Base-by-base conservation (phyloP, 768 basidiomycete species). In the Ramaria rubella region DNA sequence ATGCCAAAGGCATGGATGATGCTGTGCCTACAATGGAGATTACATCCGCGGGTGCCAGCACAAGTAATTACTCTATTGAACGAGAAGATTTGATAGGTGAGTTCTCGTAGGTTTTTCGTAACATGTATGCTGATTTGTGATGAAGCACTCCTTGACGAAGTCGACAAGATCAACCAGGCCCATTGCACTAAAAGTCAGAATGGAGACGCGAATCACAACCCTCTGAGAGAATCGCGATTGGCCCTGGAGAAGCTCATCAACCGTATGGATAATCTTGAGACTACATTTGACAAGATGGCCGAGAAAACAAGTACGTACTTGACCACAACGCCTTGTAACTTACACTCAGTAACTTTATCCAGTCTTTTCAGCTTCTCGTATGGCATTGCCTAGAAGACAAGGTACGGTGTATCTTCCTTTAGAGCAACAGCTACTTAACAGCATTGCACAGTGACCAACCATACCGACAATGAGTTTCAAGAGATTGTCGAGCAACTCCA, bases 261-360 rank as follows among this genome's bases (percentile, higher is more conserved):
- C 30, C 86, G 83, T 68, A 89, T 96, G 83, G 90, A 95, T 58
- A 77, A 74, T 24, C 74, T 94, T 12, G 86, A 90, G 67, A 68
- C 80, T 0, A 86, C 86, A 1, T 94, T 96, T 64, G 93, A 94
- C 62, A 80, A 83, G 60, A 86, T 94, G 62, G 87, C 89, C 3
- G 90, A 94, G 66, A 81, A 87, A 46, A 90, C 89, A 58, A 68
- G 92, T 92, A 67, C 55, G 89, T 77, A 59, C 17, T 26, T 42
- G 6, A 17, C 34, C 27, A 44, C 44, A 38, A 17, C 23, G 57
- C 57, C 48, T 9, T 27, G 54, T 21, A 51, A 3, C 15, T 40
- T 49, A 36, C 60, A 42, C 57, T 59, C n/a, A 58, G 58, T 31
- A 50, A 50, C 21, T 17, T 38, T 27, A 57, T 54, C 29, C 52